These are phyloP conservation scores for Tuber aestivum DNA, from an alignment of 495 filamentous ascomycete genomes.

Conservation along the genomic window DNA sequence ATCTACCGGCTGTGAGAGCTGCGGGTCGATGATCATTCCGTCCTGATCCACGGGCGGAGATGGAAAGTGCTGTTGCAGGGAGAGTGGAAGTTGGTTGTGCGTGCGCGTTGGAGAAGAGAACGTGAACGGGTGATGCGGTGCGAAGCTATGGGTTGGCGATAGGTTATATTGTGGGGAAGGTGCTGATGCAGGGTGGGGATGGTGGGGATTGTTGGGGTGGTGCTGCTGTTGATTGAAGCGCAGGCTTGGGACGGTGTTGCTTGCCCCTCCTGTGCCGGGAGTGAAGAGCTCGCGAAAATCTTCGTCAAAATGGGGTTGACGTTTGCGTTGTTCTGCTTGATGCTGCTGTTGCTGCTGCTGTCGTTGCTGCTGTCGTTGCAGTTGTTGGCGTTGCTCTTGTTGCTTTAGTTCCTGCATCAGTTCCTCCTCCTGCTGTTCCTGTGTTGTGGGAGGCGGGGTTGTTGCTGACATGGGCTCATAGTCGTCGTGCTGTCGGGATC, in stretches of 20 bases:
- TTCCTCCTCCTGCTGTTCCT: conserved; percentile 18
- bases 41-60: conserved; percentile 6
- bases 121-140: neutral
- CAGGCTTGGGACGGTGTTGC: neutral
- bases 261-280: conserved; percentile 21
- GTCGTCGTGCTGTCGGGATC: neutral
- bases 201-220: conserved; percentile 21
- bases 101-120: conserved; percentile 1
- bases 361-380: conserved; percentile 21
- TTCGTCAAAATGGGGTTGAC: conserved; percentile 39
- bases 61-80: neutral
- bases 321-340: conserved; percentile 21
- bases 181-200: conserved; percentile 14
- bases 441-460: conserved; percentile 25
- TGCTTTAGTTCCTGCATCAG: conserved; percentile 37
- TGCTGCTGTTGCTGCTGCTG: conserved; percentile 23
- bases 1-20: conserved; percentile 35
- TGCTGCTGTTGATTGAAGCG: conserved; percentile 1
- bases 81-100: conserved; percentile 3
- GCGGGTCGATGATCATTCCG: conserved; percentile 40
- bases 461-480: conserved; percentile 21
- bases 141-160: conserved; percentile 7
- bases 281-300: conserved; percentile 40
- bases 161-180: conserved; percentile 22
- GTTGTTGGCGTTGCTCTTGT: conserved; percentile 44